A percentile compares a stretch with the other conserved stretches of the same genome.
These are phyloP conservation scores for Beauveria medogensis DNA, from an alignment of 2,329 filamentous ascomycete genomes.

Conservation along the genomic window DNA sequence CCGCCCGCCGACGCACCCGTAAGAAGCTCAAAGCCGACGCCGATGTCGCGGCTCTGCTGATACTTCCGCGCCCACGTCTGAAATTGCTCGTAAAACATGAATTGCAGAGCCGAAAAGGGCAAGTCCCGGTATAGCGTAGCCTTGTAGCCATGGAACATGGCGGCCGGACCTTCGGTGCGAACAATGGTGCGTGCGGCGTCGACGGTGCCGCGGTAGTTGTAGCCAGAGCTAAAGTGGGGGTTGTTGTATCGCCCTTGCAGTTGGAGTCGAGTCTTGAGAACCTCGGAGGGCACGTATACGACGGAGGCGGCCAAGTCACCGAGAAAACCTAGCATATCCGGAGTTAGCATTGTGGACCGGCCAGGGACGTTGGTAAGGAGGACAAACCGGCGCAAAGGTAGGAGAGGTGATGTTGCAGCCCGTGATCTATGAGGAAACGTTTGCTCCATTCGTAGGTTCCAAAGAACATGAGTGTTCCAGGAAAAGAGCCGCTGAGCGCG, in stretches of 20 bases:
- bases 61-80: slow-evolving; percentile 72
- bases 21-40: slow-evolving; percentile 73
- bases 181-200: slow-evolving; percentile 84
- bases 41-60: slow-evolving; percentile 75
- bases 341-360: not conserved
- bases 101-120: slow-evolving; percentile 92
- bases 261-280: slow-evolving; percentile 93
- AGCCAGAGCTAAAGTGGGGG: slow-evolving; percentile 84
- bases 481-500: slow-evolving; percentile 84
- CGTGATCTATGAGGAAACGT: slow-evolving; percentile 74
- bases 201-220: slow-evolving; percentile 83
- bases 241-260: slow-evolving; percentile 94
- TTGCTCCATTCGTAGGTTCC: slow-evolving; percentile 96
- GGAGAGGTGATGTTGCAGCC: slow-evolving; percentile 71
- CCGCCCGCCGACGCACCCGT: slow-evolving; percentile 88
- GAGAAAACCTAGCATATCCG: slow-evolving; percentile 58
- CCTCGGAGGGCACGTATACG: slow-evolving; percentile 93
- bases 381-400: slow-evolving; percentile 73
- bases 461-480: slow-evolving; percentile 91
- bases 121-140: slow-evolving; percentile 91
- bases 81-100: slow-evolving; percentile 97
- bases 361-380: not conserved
- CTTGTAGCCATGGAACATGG: slow-evolving; percentile 94
- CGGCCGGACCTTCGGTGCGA: slow-evolving; percentile 69
- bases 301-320: slow-evolving; percentile 88